Base-by-base conservation (phyloP, 2,329 filamentous ascomycete genomes). In the Fusarium sp. region DNA sequence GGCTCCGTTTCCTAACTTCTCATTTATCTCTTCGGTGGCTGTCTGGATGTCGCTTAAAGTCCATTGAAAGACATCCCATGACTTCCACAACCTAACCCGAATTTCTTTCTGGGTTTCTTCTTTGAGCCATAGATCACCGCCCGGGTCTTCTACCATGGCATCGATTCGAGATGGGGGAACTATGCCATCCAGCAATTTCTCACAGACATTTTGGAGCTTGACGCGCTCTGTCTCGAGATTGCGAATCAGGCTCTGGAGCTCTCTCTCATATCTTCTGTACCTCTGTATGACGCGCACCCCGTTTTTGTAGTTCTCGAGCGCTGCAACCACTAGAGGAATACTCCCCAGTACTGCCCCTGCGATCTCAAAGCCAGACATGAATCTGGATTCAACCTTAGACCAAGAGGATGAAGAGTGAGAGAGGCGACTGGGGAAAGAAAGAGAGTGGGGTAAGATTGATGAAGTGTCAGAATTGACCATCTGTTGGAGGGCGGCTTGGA, bases 341-440 rank as follows among this genome's bases (percentile, higher is more conserved):
- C 26, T n/a, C 0, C 55, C 57, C 1, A 70, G 57, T 1, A 69
- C 40, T 3, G 60, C 6, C 2, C 62, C 57, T 0, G 44, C 51
- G 19, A 60, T 28, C 5, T 69, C 57, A 11, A 69, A 21, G 1
- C 62, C 57, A n/a, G 62, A 70, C 51, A 69, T 65, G 34, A 34
- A 9, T 33, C 13, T 36, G 33, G 17, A 7, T 36, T 15, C 17
- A 13, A 17, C 33, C 26, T 10, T 28, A 7, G 8, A 9, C 26
- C 26, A 28, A 28, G 26, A 28, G 8, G 26, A 28, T 28, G 26
- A 28, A 9, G 26, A 28, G 7, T 10, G 26, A 8, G 26, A 28
- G 26, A 28, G 26, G 26, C 26, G 26, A 2, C 7, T 21, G 36
- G 28, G 6, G 6, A 3, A 19, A 46, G 43, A 15, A 26, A 28